Evolutionary conservation across 371 early-diverging fungal species (phyloP), one percentile per base, ranked within the genome.

Genomic region (Lichtheimia ornata): DNA sequence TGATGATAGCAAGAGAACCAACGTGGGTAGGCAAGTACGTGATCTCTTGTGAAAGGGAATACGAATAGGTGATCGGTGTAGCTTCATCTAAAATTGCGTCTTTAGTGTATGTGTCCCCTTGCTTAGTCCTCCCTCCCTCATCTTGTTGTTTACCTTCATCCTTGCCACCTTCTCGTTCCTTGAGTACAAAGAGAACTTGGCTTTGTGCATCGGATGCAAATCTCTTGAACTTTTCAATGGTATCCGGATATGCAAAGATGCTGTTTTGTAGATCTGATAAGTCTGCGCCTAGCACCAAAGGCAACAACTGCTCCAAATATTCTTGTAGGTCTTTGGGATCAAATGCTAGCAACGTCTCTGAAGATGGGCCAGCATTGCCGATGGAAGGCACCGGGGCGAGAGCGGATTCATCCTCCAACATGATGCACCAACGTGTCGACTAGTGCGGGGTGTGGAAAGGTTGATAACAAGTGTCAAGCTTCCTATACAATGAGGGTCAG

Each of bases 1-100:
- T 98, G 70, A 98, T 95, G 51, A 98, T 65, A 35, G 93, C 96
- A 7, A 97, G 55, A 20, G 93, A 91, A 4, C 92, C 91, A 28
- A 88, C 90, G 67, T 91, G 90, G 45, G 83, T 83, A 53, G 89
- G 82, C 55, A 81, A 77, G 70, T 91, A 94, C 2, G 83, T 81
- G 17, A 94, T 75, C 74, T 95, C 94, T 52, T 88, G 85, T n/a
- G 88, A 81, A 35, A 88, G 73, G 9, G 87, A 77, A 74, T 91
- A 93, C 1, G 81, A 73, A 62, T 77, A 87, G 7, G 73, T 64
- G n/a, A 56, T 53, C 45, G 79, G 71, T 9, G 71, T 50, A 17
- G 65, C 62, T 28, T 81, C 79, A 61, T 81, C 82, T 78, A 64
- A 17, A 64, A 43, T 15, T 35, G 17, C 40, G 50, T 61, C 44